Evolutionary conservation across 257 asterid genomes (phyloP), one percentile per base, ranked within the genome.

Genomic region (Plantago elongata): DNA sequence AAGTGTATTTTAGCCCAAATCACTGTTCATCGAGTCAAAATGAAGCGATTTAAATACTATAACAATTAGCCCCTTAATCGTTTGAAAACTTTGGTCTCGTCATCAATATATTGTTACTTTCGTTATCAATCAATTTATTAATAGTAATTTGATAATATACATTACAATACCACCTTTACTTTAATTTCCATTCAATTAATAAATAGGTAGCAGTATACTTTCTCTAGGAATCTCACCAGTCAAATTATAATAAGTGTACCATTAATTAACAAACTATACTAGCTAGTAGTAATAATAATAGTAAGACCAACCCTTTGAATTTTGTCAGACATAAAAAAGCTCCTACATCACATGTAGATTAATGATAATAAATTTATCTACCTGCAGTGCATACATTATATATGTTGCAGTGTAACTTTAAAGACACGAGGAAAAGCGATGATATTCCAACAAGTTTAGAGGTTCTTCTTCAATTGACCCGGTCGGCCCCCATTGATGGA

Each of bases 341-440:
- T 43, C 14, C 45, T 5, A 57, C 37, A n/a, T 42, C 63, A 58
- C 63, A 58, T 58, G 62, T 58, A 46, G 50, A 58, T n/a, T 49
- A 49, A n/a, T 18, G 9, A 49, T 18, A 49, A 49, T 13, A 13
- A 49, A 34, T 34, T 34, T 34, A 34, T 34, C 40, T 34, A 34
- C 5, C 40, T 34, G 40, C 40, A 34, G 58, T 22, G 40, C 9
- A 54, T 18, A 18, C 29, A 54, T 15, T 54, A 54, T 54, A n/a
- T 54, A 38, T 15, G 42, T n/a, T 54, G 34, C 43, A 14, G 29
- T 54, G 34, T 40, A 13, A 52, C 13, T 18, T 50, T 7, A 16
- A 34, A 18, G 62, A 57, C 16, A 57, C 14, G 45, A n/a, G 13
- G 15, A 9, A 29, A 17, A 5, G 37, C 38, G 14, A 6, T 58